phyloP scores from a whole-genome alignment of 2,329 filamentous ascomycete genomes.

The Xylariaceae sp. region DNA sequence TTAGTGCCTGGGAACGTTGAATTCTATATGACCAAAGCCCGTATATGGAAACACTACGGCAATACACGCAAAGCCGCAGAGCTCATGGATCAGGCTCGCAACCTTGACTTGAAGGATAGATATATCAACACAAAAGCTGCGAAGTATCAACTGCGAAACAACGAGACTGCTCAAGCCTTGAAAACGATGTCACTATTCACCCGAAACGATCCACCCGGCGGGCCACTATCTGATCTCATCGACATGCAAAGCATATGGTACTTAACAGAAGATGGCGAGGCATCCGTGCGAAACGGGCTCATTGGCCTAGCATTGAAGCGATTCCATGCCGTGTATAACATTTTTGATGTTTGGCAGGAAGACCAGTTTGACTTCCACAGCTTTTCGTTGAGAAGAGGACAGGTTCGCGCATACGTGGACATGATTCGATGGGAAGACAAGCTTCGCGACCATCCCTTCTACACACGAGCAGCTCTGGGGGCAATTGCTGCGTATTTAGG shows the following conservation, averaged over 20 bases:
- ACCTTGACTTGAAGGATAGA: conserved; percentile 81
- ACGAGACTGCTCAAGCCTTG: conserved; percentile 80
- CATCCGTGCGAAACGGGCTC: conserved; percentile 76
- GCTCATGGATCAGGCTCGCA: conserved; percentile 80
- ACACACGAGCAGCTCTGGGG: conserved; percentile 72
- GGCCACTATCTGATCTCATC: conserved; percentile 81
- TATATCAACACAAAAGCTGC: conserved; percentile 98
- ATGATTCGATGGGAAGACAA: conserved; percentile 96
- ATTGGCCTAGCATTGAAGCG: conserved; percentile 84
- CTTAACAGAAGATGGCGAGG: conserved; percentile 88
- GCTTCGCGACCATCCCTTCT: conserved; percentile 89
- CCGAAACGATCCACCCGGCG: conserved; percentile 79
- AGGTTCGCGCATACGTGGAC: conserved; percentile 89
- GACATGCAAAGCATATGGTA: conserved; percentile 99
- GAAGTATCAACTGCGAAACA: conserved; percentile 91
- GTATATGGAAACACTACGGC: conserved; percentile 88
- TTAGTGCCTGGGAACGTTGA: conserved; percentile 77
- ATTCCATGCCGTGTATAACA: conserved; percentile 80
- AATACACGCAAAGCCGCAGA: conserved; percentile 74
- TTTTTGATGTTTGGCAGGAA: conserved; percentile 97
- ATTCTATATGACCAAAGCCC: conserved; percentile 89
- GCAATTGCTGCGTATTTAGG: conserved; percentile 76
- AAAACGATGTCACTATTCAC: conserved; percentile 93
- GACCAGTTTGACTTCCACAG: conserved; percentile 99
- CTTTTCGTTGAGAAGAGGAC: conserved; percentile 94